Percentiles rank a stretch among this genome's conserved stretches.
phyloP scores from a whole-genome alignment of 106 monocot genomes.

The Dioscorea zingiberensis region DNA sequence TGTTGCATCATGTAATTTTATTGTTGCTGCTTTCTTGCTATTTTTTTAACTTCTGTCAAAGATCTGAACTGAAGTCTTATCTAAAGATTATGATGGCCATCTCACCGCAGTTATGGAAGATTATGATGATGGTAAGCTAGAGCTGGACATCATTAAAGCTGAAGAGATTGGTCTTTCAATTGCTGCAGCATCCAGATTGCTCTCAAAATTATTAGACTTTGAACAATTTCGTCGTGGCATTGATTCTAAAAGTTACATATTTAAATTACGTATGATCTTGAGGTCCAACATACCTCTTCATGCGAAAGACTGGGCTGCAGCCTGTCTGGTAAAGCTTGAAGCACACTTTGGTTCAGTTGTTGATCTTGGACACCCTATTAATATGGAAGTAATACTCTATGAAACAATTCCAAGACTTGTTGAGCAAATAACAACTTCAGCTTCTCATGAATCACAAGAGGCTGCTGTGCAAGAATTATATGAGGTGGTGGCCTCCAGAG shows the following conservation, averaged over 20 bases:
- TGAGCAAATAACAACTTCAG: slow-evolving; percentile 43
- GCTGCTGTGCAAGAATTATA: slow-evolving; percentile 54
- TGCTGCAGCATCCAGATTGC: slow-evolving; percentile 55
- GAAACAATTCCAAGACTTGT: slow-evolving; percentile 73
- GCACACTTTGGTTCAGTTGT: slow-evolving; percentile 8
- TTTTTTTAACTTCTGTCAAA: too few relatives aligned
- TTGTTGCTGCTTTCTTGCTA: too few relatives aligned
- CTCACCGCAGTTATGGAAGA: slow-evolving; percentile 11
- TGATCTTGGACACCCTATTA: slow-evolving; percentile 15
- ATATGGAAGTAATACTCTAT: slow-evolving; percentile 55
- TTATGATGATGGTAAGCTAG: slow-evolving; percentile 17
- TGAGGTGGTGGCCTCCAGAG: slow-evolving; percentile 38
- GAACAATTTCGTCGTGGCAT: slow-evolving; percentile 24
- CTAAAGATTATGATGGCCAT: too few relatives aligned
- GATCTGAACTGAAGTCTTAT: too few relatives aligned
- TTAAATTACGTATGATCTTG: slow-evolving; percentile 33
- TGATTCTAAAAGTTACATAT: slow-evolving; percentile 9
- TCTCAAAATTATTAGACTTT: slow-evolving; percentile 51
- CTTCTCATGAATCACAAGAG: slow-evolving; percentile 29
- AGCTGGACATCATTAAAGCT: slow-evolving; percentile 18
- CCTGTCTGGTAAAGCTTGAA: slow-evolving; percentile 69
- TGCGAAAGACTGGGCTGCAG: slow-evolving; percentile 66
- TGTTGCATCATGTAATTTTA: too few relatives aligned
- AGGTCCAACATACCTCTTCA: slow-evolving; percentile 48
- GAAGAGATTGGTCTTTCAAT: slow-evolving; percentile 53